These are phyloP conservation scores for Keithomyces neogunnii DNA, from an alignment of 2,329 filamentous ascomycete genomes.

Conservation along the genomic window DNA sequence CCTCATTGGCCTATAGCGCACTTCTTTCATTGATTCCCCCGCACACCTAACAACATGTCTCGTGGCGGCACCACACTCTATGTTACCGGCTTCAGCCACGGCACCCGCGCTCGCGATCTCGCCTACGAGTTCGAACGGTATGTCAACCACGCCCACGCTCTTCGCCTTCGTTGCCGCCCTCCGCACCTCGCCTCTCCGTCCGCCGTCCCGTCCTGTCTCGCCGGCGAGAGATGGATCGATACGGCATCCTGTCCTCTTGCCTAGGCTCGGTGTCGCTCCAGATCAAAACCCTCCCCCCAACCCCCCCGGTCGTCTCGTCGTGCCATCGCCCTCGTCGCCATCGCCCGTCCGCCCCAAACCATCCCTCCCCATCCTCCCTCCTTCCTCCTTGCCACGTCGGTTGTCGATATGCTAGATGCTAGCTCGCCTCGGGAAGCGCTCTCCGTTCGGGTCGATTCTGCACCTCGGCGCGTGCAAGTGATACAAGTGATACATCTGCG, in stretches of 20 bases:
- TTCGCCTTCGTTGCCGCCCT: conserved; percentile 29
- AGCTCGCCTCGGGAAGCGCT: conserved; percentile 18
- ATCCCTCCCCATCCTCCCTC: conserved; percentile 10
- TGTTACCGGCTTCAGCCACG: conserved; percentile 98
- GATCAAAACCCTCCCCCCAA: not conserved
- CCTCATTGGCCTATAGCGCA: conserved; percentile 4
- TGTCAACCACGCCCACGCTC: conserved; percentile 52
- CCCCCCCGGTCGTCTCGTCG: conserved; percentile 13
- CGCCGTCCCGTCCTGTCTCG: conserved; percentile 28
- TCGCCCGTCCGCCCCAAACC: conserved; percentile 3
- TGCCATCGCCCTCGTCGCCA: conserved; percentile 12
- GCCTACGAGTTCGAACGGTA: conserved; percentile 99
- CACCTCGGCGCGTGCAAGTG: conserved; percentile 12
- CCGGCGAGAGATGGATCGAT: conserved; percentile 17
- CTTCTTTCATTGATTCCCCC: conserved; percentile 3
- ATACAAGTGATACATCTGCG: conserved; percentile 5
- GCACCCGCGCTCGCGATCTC: conserved; percentile 96
- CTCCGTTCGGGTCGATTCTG: conserved; percentile 17
- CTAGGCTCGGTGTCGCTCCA: conserved; percentile 11
- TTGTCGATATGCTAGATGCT: conserved; percentile 19
- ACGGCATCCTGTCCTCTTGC: conserved; percentile 16
- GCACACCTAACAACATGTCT: conserved; percentile 57
- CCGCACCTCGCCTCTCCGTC: conserved; percentile 34
- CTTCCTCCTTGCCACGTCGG: conserved; percentile 12
- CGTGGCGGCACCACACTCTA: conserved; percentile 90